Percentiles rank a stretch among this genome's conserved stretches.
Evolutionary conservation across 306 rosid genomes (phyloP).

Genomic region (Cucumis cinereus): DNA sequence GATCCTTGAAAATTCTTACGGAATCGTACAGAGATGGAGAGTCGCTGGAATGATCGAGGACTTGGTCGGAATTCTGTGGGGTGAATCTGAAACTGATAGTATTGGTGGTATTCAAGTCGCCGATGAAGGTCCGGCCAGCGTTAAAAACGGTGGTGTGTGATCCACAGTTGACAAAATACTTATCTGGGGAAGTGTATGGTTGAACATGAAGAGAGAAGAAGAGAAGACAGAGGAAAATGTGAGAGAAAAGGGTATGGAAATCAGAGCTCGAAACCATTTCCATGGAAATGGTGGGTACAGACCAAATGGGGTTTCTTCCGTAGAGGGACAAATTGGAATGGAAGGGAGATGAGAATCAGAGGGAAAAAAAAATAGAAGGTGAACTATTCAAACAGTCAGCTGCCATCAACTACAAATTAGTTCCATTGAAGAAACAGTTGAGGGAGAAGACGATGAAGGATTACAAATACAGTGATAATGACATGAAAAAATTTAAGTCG

Average conservation of each 20-base stretch:
- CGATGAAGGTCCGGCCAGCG: constrained; percentile 15
- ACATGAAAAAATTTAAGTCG: too few species aligned
- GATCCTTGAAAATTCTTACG: constrained; percentile 16
- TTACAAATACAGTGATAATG: too few species aligned
- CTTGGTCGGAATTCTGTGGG: not conserved
- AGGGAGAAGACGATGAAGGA: too few species aligned
- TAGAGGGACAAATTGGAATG: too few species aligned
- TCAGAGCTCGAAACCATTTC: not conserved
- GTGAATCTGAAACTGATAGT: not conserved
- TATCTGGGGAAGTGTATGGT: not conserved
- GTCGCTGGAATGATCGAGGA: too few species aligned
- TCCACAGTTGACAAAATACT: constrained; percentile 1
- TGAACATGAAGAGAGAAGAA: not conserved
- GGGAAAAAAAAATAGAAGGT: too few species aligned
- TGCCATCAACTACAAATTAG: too few species aligned
- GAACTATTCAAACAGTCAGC: too few species aligned
- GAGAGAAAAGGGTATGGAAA: not conserved
- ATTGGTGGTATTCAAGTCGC: constrained; percentile 10
- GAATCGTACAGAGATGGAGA: constrained; percentile 11
- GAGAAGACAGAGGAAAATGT: not conserved
- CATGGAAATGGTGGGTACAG: not conserved
- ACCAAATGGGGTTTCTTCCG: too few species aligned
- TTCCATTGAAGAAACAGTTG: too few species aligned
- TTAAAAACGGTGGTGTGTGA: not conserved
- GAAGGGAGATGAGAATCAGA: too few species aligned